A percentile compares a stretch with the other conserved stretches of the same genome.
These are phyloP conservation scores for Teratosphaeria pseudoeucalypti DNA, from an alignment of 2,329 filamentous ascomycete genomes.

Conservation along the genomic window DNA sequence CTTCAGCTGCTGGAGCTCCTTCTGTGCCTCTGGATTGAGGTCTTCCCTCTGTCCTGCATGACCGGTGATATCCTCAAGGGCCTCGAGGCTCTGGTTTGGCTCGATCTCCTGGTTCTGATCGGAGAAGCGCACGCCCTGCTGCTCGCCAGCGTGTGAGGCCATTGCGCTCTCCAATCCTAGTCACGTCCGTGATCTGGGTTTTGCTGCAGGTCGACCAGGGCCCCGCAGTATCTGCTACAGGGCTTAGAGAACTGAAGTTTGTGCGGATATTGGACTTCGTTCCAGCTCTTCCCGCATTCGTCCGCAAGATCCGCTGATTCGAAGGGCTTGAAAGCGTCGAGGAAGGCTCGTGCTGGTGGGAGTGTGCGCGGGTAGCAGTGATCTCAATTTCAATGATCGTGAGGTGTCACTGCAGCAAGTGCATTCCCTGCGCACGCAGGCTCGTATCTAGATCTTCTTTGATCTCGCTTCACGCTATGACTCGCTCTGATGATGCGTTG, in stretches of 20 bases:
- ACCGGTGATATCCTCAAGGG: conserved; percentile 18
- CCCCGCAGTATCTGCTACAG: background rate
- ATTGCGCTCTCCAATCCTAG: background rate
- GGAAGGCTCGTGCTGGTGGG: background rate
- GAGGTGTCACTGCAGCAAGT: background rate
- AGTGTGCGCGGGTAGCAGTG: background rate
- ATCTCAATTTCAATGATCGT: background rate
- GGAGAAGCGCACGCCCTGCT: conserved; percentile 57
- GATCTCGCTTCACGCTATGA: background rate
- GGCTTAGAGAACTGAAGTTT: background rate
- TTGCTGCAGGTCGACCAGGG: background rate
- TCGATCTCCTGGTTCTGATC: conserved; percentile 61
- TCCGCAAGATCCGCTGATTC: background rate
- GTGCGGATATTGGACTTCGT: background rate
- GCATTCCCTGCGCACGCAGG: background rate
- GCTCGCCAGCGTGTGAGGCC: conserved; percentile 5
- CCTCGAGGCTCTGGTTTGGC: conserved; percentile 30
- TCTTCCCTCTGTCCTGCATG: conserved; percentile 5
- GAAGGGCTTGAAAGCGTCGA: background rate
- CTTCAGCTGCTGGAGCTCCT: conserved; percentile 59
- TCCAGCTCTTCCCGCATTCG: background rate
- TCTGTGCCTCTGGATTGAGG: conserved; percentile 26
- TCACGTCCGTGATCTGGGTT: background rate
- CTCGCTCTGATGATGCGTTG: background rate
- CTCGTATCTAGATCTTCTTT: background rate